Evolutionary conservation across 1,284 basidiomycete species (phyloP), one percentile per base, ranked within the genome.

Genomic region (Inonotus obliquus): DNA sequence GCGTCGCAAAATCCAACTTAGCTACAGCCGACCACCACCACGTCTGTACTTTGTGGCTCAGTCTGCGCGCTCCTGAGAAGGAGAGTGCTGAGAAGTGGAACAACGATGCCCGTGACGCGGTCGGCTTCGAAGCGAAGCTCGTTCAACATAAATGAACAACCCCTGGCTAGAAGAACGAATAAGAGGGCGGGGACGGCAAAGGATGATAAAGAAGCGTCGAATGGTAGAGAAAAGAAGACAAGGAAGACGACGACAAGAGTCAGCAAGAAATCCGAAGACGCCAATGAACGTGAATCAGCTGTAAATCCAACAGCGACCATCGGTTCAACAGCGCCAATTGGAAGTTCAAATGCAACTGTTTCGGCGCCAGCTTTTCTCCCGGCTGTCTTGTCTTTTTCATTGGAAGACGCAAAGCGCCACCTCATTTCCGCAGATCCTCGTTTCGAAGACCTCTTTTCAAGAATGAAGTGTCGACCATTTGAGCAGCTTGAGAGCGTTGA

Each of bases 361-460:
- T n/a, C 19, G 17, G 27, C 59, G 13, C 23, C 35, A 45, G 60
- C 61, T 23, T 68, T 84, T 23, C 79, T 90, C 4, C 86, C 87
- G 7, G 85, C 87, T 2, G 72, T 80, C 14, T 79, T 94, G 32
- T 81, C 82, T 2, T 95, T 96, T 75, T 81, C 83, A 19, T 86
- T 94, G 65, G 81, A 85, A 44, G 81, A 85, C 2, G 93, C 91
- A 0, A 88, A 86, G 69, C 65, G 75, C 13, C 92, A 96, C 70
- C 81, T 96, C 23, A 81, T 85, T 57, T 65, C 71, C 1, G 81
- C 79, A 2, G 94, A 96, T 68, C 69, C 76, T 5, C 85, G 94
- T 1, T 96, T 95, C 72, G 75, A 78, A 61, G 79, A 82, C 32
- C 67, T 95, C 2, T 94, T 95, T 70, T 70, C 75, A 39, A 77